Conservation (phyloP, 2,329 filamentous ascomycete genomes). For the Pyricularia pennisetigena region DNA sequence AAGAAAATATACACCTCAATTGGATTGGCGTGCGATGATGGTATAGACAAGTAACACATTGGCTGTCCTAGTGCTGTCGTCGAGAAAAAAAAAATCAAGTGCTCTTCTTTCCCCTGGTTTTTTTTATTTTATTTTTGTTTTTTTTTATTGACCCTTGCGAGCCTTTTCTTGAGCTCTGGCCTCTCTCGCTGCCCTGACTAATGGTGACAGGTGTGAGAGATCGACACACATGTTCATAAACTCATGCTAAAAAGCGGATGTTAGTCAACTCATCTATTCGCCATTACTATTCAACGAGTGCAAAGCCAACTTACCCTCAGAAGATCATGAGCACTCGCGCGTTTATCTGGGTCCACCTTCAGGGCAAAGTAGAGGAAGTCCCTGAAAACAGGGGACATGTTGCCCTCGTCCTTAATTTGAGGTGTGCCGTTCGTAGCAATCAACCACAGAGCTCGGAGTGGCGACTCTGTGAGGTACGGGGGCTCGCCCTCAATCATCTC, state of each 20-base stretch:
- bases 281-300: slow-evolving; percentile 8
- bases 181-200: slow-evolving; percentile 77
- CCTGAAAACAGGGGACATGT: slow-evolving; percentile 69
- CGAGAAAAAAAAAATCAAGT: neutral
- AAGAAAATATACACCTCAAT: neutral
- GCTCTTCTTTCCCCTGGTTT: neutral
- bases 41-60: neutral
- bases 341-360: slow-evolving; percentile 94
- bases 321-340: slow-evolving; percentile 88
- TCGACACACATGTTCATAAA: slow-evolving; percentile 73
- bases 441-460: slow-evolving; percentile 82
- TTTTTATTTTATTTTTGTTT: slow-evolving; percentile 15
- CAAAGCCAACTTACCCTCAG: slow-evolving; percentile 60
- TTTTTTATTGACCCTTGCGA: slow-evolving; percentile 43
- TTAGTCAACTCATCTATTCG: slow-evolving; percentile 11
- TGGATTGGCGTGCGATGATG: neutral
- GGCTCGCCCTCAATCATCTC: slow-evolving; percentile 99
- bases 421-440: slow-evolving; percentile 97
- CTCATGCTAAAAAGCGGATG: slow-evolving; percentile 47
- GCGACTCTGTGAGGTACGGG: slow-evolving; percentile 91
- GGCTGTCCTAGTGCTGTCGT: neutral
- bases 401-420: slow-evolving; percentile 84
- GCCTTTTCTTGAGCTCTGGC: slow-evolving; percentile 80
- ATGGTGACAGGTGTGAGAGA: slow-evolving; percentile 66
- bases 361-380: slow-evolving; percentile 90